phyloP scores from a whole-genome alignment of 192 early-diverging fungal species.

The Coemansia sp. region DNA sequence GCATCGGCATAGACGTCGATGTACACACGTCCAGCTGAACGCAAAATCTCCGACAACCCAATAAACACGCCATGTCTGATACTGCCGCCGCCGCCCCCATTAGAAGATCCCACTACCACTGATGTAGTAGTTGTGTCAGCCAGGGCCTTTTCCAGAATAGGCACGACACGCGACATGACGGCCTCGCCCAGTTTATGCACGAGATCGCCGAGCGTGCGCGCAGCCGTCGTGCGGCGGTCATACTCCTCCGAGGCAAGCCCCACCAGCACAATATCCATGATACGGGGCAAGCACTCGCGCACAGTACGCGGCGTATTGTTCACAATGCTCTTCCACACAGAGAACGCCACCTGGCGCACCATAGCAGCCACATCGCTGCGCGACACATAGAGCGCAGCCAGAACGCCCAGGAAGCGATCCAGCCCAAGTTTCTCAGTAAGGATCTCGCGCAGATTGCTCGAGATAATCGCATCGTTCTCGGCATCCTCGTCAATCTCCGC shows the following conservation, averaged over 20 bases:
- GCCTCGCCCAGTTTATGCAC: slow-evolving; percentile 94
- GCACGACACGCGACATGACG: slow-evolving; percentile 85
- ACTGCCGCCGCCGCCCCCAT: slow-evolving; percentile 61
- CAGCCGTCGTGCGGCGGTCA: slow-evolving; percentile 86
- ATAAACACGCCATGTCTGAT: slow-evolving; percentile 90
- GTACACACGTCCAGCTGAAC: slow-evolving; percentile 76
- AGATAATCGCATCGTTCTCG: slow-evolving; percentile 34
- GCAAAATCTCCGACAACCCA: slow-evolving; percentile 92
- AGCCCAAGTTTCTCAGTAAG: slow-evolving; percentile 82
- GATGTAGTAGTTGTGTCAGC: too few species aligned
- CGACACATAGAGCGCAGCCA: slow-evolving; percentile 92
- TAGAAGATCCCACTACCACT: too few species aligned
- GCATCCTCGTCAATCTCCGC: slow-evolving; percentile 23
- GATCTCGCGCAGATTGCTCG: slow-evolving; percentile 46
- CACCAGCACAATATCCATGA: slow-evolving; percentile 91
- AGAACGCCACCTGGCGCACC: slow-evolving; percentile 86
- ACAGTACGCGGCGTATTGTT: slow-evolving; percentile 96
- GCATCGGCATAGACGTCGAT: slow-evolving; percentile 83
- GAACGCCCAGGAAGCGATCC: slow-evolving; percentile 81
- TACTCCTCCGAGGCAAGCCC: slow-evolving; percentile 73
- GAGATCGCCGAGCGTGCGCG: slow-evolving; percentile 90
- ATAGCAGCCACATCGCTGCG: slow-evolving; percentile 78
- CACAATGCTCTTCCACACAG: slow-evolving; percentile 97
- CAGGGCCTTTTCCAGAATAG: slow-evolving; percentile 87
- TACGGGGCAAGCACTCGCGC: slow-evolving; percentile 88